phyloP scores from a whole-genome alignment of 176 grass and related monocot genomes.

The Triticum dicoccoides region DNA sequence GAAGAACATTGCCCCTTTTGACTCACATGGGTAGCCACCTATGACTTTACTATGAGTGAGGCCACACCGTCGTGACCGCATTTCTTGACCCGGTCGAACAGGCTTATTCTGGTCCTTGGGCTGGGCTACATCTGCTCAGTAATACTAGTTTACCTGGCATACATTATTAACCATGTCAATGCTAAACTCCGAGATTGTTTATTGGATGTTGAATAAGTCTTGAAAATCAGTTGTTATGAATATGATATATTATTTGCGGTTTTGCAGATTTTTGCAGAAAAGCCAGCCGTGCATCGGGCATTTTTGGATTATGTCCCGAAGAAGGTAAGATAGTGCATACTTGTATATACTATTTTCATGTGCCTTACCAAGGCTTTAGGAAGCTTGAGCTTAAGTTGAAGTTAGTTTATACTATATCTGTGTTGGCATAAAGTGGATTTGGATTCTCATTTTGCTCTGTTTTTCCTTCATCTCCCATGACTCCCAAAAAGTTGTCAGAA shows the following conservation, averaged over 20 bases:
- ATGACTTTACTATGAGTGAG: not conserved
- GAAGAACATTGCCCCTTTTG: too few species aligned
- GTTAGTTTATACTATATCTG: not conserved
- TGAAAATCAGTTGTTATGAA: conserved; percentile 9
- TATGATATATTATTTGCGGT: conserved; percentile 12
- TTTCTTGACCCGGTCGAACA: not conserved
- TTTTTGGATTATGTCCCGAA: conserved; percentile 85
- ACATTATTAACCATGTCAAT: conserved; percentile 3
- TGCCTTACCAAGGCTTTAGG: conserved; percentile 2
- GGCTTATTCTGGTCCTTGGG: not conserved
- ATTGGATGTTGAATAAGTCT: conserved; percentile 7
- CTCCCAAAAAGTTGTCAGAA: conserved; percentile 65
- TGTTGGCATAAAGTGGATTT: not conserved
- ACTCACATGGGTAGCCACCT: too few species aligned
- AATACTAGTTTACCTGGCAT: not conserved
- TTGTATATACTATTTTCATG: not conserved
- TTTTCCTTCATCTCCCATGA: conserved; percentile 18
- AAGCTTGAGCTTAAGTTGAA: not conserved
- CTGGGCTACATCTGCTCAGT: not conserved
- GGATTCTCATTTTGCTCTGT: conserved; percentile 13
- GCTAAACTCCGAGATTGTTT: conserved; percentile 8
- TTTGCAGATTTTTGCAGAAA: conserved; percentile 97
- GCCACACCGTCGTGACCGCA: not conserved
- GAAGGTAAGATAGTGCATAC: conserved; percentile 53
- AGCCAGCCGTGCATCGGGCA: conserved; percentile 91